A percentile compares a stretch with the other conserved stretches of the same genome.
Evolutionary conservation across 2,329 filamentous ascomycete genomes (phyloP).

Genomic region (Exophiala spinifera): DNA sequence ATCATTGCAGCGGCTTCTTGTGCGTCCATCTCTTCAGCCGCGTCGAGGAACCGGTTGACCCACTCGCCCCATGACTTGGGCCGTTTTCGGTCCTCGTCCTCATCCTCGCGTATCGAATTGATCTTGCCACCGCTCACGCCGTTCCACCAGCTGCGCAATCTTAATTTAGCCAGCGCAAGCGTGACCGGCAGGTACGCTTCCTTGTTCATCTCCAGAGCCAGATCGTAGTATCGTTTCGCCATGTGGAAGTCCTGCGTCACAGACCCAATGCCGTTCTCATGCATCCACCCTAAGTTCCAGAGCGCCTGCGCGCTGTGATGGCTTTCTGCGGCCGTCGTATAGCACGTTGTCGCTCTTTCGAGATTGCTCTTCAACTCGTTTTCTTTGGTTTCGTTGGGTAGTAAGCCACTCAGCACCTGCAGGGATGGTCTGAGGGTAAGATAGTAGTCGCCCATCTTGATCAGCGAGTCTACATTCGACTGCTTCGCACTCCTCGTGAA

Average conservation of each 20-base stretch:
- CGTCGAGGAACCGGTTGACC: conserved; percentile 78
- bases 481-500: conserved; percentile 95
- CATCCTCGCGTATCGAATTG: conserved; percentile 85
- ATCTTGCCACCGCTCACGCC: conserved; percentile 84
- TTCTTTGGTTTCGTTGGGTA: not conserved
- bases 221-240: conserved; percentile 92
- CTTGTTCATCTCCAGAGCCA: conserved; percentile 83
- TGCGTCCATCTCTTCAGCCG: conserved; percentile 61
- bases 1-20: conserved; percentile 59
- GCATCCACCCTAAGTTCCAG: conserved; percentile 99
- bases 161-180: conserved; percentile 79
- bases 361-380: conserved; percentile 51
- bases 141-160: conserved; percentile 89
- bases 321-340: conserved; percentile 85
- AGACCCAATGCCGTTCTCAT: conserved; percentile 84
- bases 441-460: conserved; percentile 99
- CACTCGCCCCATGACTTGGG: conserved; percentile 80
- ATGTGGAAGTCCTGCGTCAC: conserved; percentile 95
- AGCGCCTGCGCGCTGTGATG: conserved; percentile 90
- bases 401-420: too few relatives aligned
- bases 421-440: too few relatives aligned
- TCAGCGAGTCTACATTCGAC: conserved; percentile 84
- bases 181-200: conserved; percentile 94
- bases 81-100: conserved; percentile 52
- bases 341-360: conserved; percentile 89